Percentiles rank a stretch among this genome's conserved stretches.
Conservation (phyloP, 148 eudicot species). For the Fallopia convolvulus region DNA sequence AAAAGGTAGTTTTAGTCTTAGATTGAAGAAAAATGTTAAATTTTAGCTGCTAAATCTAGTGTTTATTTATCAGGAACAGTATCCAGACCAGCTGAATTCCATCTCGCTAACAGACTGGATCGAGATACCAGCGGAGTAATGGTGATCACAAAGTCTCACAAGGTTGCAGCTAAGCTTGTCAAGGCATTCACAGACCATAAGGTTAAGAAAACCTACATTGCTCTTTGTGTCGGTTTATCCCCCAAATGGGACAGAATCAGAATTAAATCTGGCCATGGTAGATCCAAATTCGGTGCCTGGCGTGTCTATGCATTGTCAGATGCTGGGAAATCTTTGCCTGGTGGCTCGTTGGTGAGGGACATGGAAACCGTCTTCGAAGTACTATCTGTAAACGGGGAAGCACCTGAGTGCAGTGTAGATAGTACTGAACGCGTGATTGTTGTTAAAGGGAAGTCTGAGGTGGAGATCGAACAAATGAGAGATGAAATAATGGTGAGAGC, state of each 20-base stretch:
- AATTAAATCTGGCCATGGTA: conserved; percentile 85
- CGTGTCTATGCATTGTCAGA: conserved; percentile 82
- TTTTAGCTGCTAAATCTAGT: neutral
- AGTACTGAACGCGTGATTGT: conserved; percentile 25
- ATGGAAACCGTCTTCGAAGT: conserved; percentile 81
- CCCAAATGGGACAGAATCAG: conserved; percentile 60
- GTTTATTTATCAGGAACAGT: conserved; percentile 27
- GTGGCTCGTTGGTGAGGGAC: conserved; percentile 70
- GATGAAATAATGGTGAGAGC: conserved; percentile 78
- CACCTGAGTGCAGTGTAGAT: conserved; percentile 16
- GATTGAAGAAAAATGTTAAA: neutral
- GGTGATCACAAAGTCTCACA: conserved; percentile 79
- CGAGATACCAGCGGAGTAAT: conserved; percentile 94
- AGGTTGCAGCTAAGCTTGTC: conserved; percentile 84
- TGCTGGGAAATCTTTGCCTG: conserved; percentile 69
- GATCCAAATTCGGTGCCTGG: conserved; percentile 94
- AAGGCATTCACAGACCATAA: conserved; percentile 86
- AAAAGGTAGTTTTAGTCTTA: neutral
- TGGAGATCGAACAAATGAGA: conserved; percentile 21
- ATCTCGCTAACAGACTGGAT: conserved; percentile 94
- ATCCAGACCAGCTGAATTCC: conserved; percentile 44
- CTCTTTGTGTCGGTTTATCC: conserved; percentile 53
- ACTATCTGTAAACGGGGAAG: conserved; percentile 48
- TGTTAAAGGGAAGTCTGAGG: conserved; percentile 56
- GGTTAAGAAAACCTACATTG: conserved; percentile 74